phyloP scores from a whole-genome alignment of 176 grass and related monocot genomes.

The Bolboschoenus planiculmis region DNA sequence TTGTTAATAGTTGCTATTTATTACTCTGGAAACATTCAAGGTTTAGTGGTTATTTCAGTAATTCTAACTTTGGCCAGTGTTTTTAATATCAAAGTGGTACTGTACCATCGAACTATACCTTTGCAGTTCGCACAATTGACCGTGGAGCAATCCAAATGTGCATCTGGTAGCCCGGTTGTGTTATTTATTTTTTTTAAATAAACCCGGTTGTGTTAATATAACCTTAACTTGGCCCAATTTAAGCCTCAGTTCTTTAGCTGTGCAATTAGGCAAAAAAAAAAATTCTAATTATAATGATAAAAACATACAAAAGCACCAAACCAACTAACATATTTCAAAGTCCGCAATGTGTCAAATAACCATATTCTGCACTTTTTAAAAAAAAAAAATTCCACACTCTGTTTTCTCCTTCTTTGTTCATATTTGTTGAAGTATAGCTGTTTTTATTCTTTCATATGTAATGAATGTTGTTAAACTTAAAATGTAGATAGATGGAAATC shows the following conservation, averaged over 20 bases:
- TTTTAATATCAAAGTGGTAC: background rate
- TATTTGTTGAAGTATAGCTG: background rate
- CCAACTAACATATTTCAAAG: background rate
- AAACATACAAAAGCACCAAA: background rate
- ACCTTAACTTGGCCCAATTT: background rate
- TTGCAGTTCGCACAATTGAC: background rate
- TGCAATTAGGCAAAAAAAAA: background rate
- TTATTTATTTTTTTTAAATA: too few relatives aligned
- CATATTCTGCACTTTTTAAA: background rate
- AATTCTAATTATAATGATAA: background rate
- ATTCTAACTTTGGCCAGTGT: background rate
- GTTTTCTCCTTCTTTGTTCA: background rate
- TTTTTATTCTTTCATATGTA: background rate
- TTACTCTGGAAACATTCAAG: background rate
- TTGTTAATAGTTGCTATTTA: background rate
- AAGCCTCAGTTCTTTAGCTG: background rate
- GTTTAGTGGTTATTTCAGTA: background rate
- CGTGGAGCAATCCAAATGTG: background rate
- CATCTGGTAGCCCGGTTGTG: background rate
- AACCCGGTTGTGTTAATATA: background rate
- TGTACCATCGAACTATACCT: background rate
- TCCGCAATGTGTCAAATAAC: background rate
- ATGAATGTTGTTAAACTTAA: background rate
- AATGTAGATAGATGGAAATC: conserved; percentile 73
- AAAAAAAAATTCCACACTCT: background rate